Evolutionary conservation across 352 stramenopile species (phyloP).

Genomic region (Saprolegnia diclina): DNA sequence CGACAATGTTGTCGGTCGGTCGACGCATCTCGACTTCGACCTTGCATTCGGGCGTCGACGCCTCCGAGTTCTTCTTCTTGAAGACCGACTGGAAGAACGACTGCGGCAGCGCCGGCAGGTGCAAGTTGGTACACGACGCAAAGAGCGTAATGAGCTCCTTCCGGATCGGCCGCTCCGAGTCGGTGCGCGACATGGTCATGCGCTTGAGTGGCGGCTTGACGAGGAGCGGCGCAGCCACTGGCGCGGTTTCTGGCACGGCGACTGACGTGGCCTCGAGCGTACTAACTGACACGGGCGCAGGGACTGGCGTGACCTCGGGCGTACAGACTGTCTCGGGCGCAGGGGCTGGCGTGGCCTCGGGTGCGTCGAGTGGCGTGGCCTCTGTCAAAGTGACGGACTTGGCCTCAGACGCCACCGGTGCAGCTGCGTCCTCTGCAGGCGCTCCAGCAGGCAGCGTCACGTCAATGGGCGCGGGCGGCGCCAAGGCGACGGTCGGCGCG

Average conservation of each 20-base stretch:
- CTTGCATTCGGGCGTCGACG: constrained; percentile 3
- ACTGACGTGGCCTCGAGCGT: no score
- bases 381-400: no score
- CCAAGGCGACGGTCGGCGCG: not conserved
- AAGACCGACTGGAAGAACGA: constrained; percentile 28
- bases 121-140: constrained; percentile 15
- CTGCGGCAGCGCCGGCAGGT: constrained; percentile 23
- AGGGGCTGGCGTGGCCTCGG: no score
- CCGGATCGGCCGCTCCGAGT: constrained; percentile 9
- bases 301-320: not conserved
- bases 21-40: constrained; percentile 22
- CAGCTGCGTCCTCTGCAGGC: no score
- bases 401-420: no score
- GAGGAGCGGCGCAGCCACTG: not conserved
- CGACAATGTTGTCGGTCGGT: not conserved
- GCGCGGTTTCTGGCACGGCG: not conserved
- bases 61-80: constrained; percentile 21
- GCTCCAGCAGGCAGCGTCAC: not conserved
- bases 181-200: not conserved
- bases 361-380: not conserved
- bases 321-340: no score
- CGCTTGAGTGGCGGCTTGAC: constrained; percentile 10
- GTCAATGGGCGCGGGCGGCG: not conserved
- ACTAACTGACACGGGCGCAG: no score
- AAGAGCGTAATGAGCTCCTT: constrained; percentile 25